phyloP scores from a whole-genome alignment of 257 asterid genomes.

The Solanum virginianum region DNA sequence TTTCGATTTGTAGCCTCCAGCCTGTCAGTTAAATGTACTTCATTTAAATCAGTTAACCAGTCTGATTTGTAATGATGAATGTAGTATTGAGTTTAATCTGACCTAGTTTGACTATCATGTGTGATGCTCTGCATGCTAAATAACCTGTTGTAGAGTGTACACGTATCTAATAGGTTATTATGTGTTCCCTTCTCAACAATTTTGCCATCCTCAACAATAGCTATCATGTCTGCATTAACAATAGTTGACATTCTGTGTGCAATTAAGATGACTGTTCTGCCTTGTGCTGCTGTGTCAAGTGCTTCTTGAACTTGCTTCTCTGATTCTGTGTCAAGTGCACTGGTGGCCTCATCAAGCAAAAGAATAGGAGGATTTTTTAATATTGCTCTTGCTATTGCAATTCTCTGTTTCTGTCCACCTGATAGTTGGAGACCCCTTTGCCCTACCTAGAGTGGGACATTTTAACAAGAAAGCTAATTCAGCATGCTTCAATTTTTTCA shows the following conservation, averaged over 20 bases:
- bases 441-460: constrained; percentile 39
- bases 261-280: constrained; percentile 68
- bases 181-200: constrained; percentile 59
- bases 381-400: constrained; percentile 83
- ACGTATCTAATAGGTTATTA: constrained; percentile 23
- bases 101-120: constrained; percentile 44
- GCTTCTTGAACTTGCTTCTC: constrained; percentile 83
- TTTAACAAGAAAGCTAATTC: constrained; percentile 9
- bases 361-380: constrained; percentile 68
- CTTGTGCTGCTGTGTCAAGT: constrained; percentile 61
- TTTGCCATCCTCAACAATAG: constrained; percentile 52
- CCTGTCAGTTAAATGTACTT: constrained; percentile 13
- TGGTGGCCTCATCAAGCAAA: constrained; percentile 83
- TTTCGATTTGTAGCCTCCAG: constrained; percentile 19
- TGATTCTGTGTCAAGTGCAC: constrained; percentile 86
- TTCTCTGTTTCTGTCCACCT: constrained; percentile 90
- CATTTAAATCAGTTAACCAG: background rate
- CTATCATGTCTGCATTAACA: constrained; percentile 61
- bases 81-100: background rate
- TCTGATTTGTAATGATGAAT: constrained; percentile 1
- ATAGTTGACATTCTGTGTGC: constrained; percentile 82
- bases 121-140: constrained; percentile 56
- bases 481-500: background rate
- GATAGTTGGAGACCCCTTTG: constrained; percentile 79
- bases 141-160: constrained; percentile 42